Percentiles rank a stretch among this genome's conserved stretches.
Conservation (phyloP, 441 rosid genomes). For the Croton setiger region DNA sequence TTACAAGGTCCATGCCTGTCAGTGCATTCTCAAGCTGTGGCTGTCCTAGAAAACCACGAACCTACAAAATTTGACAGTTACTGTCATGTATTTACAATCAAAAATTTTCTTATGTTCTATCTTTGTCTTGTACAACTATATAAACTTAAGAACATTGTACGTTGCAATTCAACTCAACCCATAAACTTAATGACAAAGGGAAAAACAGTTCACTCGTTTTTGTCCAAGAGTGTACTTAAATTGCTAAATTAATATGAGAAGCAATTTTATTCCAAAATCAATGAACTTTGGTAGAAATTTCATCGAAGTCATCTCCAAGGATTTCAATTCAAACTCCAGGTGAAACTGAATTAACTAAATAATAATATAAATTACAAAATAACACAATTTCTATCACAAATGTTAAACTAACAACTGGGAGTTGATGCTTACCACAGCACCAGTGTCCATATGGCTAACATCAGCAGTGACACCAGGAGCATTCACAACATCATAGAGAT, state of each 20-base stretch:
- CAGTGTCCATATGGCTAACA: constrained; percentile 92
- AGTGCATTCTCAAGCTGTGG: constrained; percentile 74
- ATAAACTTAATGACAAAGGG: neutral
- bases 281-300: too few species aligned
- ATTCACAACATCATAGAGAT: constrained; percentile 93
- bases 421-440: constrained; percentile 62
- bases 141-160: neutral
- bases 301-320: too few species aligned
- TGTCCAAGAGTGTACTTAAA: neutral
- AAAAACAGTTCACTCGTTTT: neutral
- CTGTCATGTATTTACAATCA: neutral
- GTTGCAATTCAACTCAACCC: neutral
- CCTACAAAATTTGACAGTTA: constrained; percentile 32
- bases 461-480: constrained; percentile 92
- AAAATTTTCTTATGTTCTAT: neutral
- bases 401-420: neutral
- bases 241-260: neutral
- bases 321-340: too few species aligned
- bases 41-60: constrained; percentile 75
- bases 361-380: neutral
- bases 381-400: neutral
- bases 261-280: too few species aligned
- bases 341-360: too few species aligned
- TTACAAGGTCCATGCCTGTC: constrained; percentile 80
- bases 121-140: neutral